phyloP scores from a whole-genome alignment of 441 rosid genomes.

The Populus hybrid region DNA sequence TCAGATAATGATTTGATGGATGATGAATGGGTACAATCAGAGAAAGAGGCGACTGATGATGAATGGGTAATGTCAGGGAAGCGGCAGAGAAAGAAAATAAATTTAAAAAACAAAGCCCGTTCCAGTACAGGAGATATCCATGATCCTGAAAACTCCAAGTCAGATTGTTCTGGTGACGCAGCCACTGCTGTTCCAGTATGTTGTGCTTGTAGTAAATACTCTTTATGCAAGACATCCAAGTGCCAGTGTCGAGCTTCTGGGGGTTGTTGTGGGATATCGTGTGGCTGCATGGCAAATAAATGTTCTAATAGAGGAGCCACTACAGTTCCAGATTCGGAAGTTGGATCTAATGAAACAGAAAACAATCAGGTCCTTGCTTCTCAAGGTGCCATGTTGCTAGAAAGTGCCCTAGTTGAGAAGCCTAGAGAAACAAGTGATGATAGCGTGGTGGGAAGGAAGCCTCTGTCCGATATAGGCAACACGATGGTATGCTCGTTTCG shows the following conservation, averaged over 20 bases:
- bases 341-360: conserved; percentile 35
- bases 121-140: conserved; percentile 30
- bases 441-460: conserved; percentile 53
- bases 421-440: conserved; percentile 37
- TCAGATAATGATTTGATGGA: conserved; percentile 45
- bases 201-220: conserved; percentile 62
- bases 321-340: not conserved
- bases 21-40: conserved; percentile 51
- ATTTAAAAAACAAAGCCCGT: conserved; percentile 35
- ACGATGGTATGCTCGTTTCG: conserved; percentile 42
- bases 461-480: conserved; percentile 87
- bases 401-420: conserved; percentile 61
- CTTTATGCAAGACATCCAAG: conserved; percentile 75
- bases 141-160: conserved; percentile 23
- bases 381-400: conserved; percentile 78
- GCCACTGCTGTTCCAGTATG: conserved; percentile 33
- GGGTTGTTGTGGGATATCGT: conserved; percentile 62
- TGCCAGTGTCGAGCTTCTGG: conserved; percentile 70
- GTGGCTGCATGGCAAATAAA: conserved; percentile 57
- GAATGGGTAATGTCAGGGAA: conserved; percentile 50
- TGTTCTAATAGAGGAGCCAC: conserved; percentile 61
- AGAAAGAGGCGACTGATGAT: conserved; percentile 16
- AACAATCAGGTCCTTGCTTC: conserved; percentile 49
- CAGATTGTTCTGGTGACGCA: conserved; percentile 35
- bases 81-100: conserved; percentile 36